These are phyloP conservation scores for Furcasterigmium furcatum DNA, from an alignment of 2,329 filamentous ascomycete genomes.

Conservation along the genomic window DNA sequence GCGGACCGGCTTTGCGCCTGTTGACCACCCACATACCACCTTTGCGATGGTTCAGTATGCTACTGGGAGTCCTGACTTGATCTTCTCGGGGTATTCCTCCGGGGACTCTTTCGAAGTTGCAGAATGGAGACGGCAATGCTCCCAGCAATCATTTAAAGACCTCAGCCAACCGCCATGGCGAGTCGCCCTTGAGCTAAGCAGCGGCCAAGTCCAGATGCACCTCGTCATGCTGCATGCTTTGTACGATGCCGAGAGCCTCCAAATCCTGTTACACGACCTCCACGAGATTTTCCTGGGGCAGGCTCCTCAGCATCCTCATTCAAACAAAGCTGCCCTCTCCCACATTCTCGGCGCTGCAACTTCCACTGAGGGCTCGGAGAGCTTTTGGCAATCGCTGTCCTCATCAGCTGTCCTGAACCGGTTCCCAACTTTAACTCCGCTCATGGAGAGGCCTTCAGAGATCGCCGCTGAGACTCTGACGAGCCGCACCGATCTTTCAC, in stretches of 20 bases:
- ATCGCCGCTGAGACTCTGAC: neutral
- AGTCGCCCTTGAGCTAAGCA: constrained; percentile 41
- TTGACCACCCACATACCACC: constrained; percentile 55
- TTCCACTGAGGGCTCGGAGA: constrained; percentile 25
- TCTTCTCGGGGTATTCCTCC: too few relatives aligned
- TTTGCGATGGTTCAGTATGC: constrained; percentile 74
- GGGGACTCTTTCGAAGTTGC: too few relatives aligned
- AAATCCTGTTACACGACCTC: constrained; percentile 61
- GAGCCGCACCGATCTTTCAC: constrained; percentile 26
- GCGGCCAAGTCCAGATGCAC: constrained; percentile 28
- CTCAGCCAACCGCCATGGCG: constrained; percentile 62
- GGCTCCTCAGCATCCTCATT: neutral
- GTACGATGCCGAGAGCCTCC: constrained; percentile 78
- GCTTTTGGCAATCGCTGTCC: constrained; percentile 63
- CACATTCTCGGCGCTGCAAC: constrained; percentile 34
- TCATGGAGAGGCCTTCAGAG: constrained; percentile 29
- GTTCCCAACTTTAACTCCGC: constrained; percentile 75
- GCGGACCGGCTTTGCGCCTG: constrained; percentile 67
- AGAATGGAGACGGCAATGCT: constrained; percentile 30
- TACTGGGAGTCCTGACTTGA: neutral
- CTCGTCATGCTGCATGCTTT: constrained; percentile 72
- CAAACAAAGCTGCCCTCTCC: constrained; percentile 32
- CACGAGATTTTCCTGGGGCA: constrained; percentile 18
- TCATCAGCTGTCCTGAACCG: constrained; percentile 55
- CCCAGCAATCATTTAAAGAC: constrained; percentile 28